Evolutionary conservation across 129 eudicot genomes (phyloP).

Genomic region (Mikania micrantha): DNA sequence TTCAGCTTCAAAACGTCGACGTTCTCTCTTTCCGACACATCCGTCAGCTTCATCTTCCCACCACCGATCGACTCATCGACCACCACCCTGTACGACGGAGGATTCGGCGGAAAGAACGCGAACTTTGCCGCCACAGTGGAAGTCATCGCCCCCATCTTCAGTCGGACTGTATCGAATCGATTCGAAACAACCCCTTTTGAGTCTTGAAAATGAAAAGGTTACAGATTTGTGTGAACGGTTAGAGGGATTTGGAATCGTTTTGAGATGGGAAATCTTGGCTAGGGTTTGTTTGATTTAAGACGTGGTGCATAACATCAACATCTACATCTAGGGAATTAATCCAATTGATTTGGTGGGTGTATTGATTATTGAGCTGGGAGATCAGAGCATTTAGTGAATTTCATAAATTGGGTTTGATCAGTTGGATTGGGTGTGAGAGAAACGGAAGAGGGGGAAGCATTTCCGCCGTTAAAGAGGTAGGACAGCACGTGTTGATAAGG

Average conservation of each 20-base stretch:
- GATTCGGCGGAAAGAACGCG: constrained; percentile 91
- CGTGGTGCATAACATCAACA: too few species aligned
- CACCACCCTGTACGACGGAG: constrained; percentile 78
- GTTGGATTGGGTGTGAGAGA: constrained; percentile 23
- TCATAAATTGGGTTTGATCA: not conserved
- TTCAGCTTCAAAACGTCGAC: constrained; percentile 75
- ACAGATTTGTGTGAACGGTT: not conserved
- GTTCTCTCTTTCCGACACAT: constrained; percentile 64
- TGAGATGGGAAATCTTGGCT: constrained; percentile 11
- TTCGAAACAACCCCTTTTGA: not conserved
- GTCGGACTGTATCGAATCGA: not conserved
- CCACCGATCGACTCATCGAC: constrained; percentile 31
- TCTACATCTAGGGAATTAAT: not conserved
- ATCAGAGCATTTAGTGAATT: not conserved
- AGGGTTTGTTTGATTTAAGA: constrained; percentile 2
- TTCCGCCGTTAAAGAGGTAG: constrained; percentile 57
- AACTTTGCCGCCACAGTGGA: constrained; percentile 95
- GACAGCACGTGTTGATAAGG: constrained; percentile 80
- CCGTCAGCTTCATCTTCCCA: constrained; percentile 69
- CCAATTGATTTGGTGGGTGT: not conserved
- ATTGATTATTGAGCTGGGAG: not conserved
- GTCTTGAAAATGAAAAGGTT: too few species aligned
- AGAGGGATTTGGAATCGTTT: constrained; percentile 4
- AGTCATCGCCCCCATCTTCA: constrained; percentile 82
- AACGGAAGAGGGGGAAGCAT: constrained; percentile 25